Conservation (phyloP, 1,284 basidiomycete species). For the Moesziomyces aphidis region DNA sequence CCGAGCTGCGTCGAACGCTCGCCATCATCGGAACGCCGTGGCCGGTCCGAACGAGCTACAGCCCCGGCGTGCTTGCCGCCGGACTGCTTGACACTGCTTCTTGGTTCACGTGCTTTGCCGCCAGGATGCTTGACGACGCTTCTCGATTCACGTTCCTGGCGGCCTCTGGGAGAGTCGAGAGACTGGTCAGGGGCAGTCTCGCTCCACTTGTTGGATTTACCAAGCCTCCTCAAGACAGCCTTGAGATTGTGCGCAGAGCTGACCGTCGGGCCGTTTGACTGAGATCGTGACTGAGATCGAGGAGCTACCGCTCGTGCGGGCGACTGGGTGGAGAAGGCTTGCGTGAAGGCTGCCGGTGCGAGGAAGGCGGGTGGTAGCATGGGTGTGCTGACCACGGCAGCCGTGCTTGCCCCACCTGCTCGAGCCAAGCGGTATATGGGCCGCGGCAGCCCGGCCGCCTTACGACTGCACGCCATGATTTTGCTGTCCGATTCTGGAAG, state of each 20-base stretch:
- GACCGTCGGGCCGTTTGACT: background rate
- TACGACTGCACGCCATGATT: slow-evolving; percentile 12
- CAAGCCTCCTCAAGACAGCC: slow-evolving; percentile 19
- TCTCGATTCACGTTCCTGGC: background rate
- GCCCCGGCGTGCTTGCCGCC: too few species aligned
- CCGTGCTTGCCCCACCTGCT: background rate
- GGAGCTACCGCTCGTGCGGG: background rate
- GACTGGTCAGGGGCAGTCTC: slow-evolving; percentile 1
- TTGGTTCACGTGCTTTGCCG: too few species aligned
- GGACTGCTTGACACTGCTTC: background rate
- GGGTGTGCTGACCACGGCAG: background rate
- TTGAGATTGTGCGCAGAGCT: slow-evolving; percentile 28
- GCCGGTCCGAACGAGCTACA: too few species aligned
- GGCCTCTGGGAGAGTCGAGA: background rate
- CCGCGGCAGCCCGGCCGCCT: slow-evolving; percentile 14
- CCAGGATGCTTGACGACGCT: background rate
- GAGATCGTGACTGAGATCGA: background rate
- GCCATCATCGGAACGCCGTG: background rate
- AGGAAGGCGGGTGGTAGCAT: slow-evolving; percentile 23
- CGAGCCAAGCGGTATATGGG: slow-evolving; percentile 7
- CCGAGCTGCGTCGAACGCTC: slow-evolving; percentile 7
- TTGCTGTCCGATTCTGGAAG: too few species aligned
- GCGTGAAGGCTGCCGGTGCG: slow-evolving; percentile 17
- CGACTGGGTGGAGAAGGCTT: slow-evolving; percentile 8
- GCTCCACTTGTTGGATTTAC: slow-evolving; percentile 18